These are phyloP conservation scores for Biancaea sappan DNA, from an alignment of 306 rosid genomes.

Conservation along the genomic window DNA sequence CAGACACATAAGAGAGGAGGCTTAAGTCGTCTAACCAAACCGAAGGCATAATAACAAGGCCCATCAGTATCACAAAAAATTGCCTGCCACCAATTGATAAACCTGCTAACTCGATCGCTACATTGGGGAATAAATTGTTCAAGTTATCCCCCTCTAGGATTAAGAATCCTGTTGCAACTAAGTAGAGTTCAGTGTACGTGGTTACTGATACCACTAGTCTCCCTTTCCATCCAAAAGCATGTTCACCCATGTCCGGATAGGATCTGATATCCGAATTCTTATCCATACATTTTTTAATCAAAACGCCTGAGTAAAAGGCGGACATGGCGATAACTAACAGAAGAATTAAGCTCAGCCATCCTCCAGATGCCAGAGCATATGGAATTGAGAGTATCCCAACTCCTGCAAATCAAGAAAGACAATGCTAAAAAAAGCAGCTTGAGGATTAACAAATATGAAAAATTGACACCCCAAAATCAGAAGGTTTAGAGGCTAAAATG, in stretches of 20 bases:
- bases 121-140: constrained; percentile 49
- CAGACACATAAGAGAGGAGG: constrained; percentile 75
- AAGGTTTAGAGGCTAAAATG: background rate
- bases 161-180: constrained; percentile 75
- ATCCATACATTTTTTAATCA: constrained; percentile 82
- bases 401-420: constrained; percentile 50
- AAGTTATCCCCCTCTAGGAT: constrained; percentile 88
- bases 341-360: constrained; percentile 73
- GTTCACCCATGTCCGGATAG: constrained; percentile 76
- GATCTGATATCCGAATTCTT: constrained; percentile 51
- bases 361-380: constrained; percentile 82
- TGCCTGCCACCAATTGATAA: constrained; percentile 48
- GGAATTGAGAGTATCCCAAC: constrained; percentile 83
- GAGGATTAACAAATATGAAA: background rate
- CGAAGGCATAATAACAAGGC: constrained; percentile 65
- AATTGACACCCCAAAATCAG: background rate
- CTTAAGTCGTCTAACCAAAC: constrained; percentile 78
- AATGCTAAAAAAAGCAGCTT: background rate
- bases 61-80: constrained; percentile 56
- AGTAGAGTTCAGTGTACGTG: constrained; percentile 73
- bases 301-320: constrained; percentile 63
- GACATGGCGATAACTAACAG: constrained; percentile 49
- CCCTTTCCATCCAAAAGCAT: constrained; percentile 75
- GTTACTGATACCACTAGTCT: constrained; percentile 49
- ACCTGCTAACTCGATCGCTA: constrained; percentile 45